Evolutionary conservation across 2,329 filamentous ascomycete species (phyloP), one percentile per base, ranked within the genome.

Genomic region (Xylariomycetidae sp.): DNA sequence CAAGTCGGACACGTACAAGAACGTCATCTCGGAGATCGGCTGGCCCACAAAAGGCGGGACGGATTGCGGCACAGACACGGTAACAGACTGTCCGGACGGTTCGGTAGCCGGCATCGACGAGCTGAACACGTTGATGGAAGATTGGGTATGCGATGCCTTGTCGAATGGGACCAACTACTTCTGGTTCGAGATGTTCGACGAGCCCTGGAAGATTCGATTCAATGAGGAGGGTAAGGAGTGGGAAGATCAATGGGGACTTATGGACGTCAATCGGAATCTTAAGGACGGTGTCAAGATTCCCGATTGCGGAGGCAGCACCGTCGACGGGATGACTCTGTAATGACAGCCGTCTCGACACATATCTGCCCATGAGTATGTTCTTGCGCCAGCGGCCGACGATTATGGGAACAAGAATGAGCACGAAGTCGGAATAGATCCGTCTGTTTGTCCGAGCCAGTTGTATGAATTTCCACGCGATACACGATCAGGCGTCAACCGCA

Each of bases 181-280:
- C 56, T 97, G 90, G 90, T 96, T 97, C 58, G 86, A 89, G 56
- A 88, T 88, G 8, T 97, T 96, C 57, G 90, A 97, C 56, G 90
- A 97, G 69, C 88, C 88, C 3, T 97, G 90, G 90, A 96, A 97
- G 66, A 68, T 83, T 35, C 54, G 61, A 13, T 95, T 80, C 64
- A 83, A 96, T 58, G 68, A 67, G 5, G 61, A 62, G 37, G 66
- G 70, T 25, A 70, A 90, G 64, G 72, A 85, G 33, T 96, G 89
- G 89, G 90, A 97, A 66, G 87, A 94, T 57, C 85, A 95, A 58
- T 96, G 90, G 90, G 90, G 92, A 8, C 64, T 97, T 11, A 81
- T 97, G 78, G 87, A 94, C 49, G 74, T 87, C 4, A 73, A 88
- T 51, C 78, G 90, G 37, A 87, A 89, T 22, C 65, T 97, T 48